Conservation (phyloP, 257 asterid genomes). For the Ligustrum vulgare region DNA sequence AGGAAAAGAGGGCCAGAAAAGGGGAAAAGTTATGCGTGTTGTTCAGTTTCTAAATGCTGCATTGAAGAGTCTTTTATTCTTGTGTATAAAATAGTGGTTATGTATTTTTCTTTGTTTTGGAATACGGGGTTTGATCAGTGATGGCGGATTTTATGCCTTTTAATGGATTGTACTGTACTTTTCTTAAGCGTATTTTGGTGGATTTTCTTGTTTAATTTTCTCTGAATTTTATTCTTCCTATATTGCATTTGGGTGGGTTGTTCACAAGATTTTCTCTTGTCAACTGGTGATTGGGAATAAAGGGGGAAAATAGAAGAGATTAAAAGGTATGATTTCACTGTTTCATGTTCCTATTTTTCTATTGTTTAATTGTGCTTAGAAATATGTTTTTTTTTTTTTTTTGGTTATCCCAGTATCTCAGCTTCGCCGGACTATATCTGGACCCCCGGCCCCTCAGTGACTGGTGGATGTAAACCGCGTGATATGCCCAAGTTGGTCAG, state of each 20-base stretch:
- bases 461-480: too few species aligned
- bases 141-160: neutral
- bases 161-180: neutral
- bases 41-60: conserved; percentile 2
- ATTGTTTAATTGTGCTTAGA: too few species aligned
- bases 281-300: neutral
- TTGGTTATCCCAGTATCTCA: too few species aligned
- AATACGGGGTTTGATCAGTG: conserved; percentile 11
- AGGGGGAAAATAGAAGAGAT: neutral
- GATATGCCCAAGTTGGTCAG: too few species aligned
- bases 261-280: neutral
- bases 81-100: neutral
- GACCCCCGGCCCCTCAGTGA: too few species aligned
- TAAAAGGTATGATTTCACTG: neutral
- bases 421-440: too few species aligned
- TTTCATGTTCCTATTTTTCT: neutral
- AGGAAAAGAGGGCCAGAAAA: neutral
- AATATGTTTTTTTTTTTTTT: too few species aligned
- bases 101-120: neutral
- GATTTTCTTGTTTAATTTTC: neutral
- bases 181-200: neutral
- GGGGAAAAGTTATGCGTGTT: conserved; percentile 20
- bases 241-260: neutral
- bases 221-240: neutral
- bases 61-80: conserved; percentile 1